Conservation (phyloP, 345 rosid genomes). For the Dipteronia sinensis region DNA sequence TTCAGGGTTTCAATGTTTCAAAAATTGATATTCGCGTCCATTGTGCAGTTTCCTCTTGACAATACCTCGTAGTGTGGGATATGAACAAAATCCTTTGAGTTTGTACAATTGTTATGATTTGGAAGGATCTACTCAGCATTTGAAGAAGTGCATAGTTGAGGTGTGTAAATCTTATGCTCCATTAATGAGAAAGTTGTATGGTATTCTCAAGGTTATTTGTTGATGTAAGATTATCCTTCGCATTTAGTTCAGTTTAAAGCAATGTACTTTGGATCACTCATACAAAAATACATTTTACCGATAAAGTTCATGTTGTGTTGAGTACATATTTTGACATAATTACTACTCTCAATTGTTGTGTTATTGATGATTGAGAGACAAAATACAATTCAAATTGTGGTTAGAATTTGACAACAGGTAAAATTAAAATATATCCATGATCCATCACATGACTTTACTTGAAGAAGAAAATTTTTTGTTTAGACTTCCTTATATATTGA, state of each 20-base stretch:
- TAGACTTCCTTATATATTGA: too few relatives aligned
- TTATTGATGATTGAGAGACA: not conserved
- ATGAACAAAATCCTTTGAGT: constrained; percentile 91
- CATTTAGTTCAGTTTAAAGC: not conserved
- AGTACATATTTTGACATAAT: not conserved
- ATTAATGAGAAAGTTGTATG: not conserved
- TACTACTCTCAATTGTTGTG: not conserved
- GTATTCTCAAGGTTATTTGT: not conserved
- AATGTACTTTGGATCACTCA: not conserved
- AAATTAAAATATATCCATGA: too few relatives aligned
- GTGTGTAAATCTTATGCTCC: constrained; percentile 29
- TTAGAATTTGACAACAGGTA: too few relatives aligned
- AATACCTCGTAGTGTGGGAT: constrained; percentile 89
- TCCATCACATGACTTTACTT: too few relatives aligned
- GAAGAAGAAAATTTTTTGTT: too few relatives aligned
- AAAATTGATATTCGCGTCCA: not conserved
- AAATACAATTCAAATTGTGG: not conserved
- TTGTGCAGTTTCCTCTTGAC: constrained; percentile 71
- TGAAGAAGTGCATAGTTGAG: constrained; percentile 90
- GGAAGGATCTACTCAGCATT: constrained; percentile 37
- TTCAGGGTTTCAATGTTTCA: not conserved
- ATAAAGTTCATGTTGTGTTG: not conserved
- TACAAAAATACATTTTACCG: too few relatives aligned
- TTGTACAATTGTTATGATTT: constrained; percentile 76
- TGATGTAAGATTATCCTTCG: not conserved